phyloP scores from a whole-genome alignment of 441 rosid genomes.

The Sinapis alba region DNA sequence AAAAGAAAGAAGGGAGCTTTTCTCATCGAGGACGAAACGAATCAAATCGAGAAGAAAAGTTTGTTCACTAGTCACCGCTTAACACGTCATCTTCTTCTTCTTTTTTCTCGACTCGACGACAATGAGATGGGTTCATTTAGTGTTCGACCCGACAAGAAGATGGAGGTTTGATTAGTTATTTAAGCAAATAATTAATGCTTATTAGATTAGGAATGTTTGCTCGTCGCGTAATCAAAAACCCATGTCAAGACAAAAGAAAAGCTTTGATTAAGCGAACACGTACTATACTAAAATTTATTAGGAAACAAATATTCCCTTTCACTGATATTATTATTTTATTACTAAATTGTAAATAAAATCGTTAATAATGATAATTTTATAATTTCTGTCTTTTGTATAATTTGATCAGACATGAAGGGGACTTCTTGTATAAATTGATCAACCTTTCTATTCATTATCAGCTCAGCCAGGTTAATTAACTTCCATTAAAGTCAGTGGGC shows the following conservation, averaged over 20 bases:
- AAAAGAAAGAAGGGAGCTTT: neutral
- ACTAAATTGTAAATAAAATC: no score
- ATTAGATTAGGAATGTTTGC: slow-evolving; percentile 32
- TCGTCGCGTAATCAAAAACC: neutral
- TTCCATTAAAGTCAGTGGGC: no score
- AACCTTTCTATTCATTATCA: no score
- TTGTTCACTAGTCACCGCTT: slow-evolving; percentile 27
- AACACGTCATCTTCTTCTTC: slow-evolving; percentile 26
- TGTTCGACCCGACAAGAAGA: slow-evolving; percentile 20
- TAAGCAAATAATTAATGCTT: slow-evolving; percentile 11
- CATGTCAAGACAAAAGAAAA: slow-evolving; percentile 26
- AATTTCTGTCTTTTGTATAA: no score
- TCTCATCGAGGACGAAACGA: slow-evolving; percentile 38
- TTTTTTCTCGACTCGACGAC: slow-evolving; percentile 9
- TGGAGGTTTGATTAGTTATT: slow-evolving; percentile 1
- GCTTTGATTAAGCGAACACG: neutral
- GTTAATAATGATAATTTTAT: no score
- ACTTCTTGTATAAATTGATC: no score
- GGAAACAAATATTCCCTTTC: no score
- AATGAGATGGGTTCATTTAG: slow-evolving; percentile 9
- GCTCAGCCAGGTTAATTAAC: no score
- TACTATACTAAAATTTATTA: no score
- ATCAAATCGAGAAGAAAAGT: slow-evolving; percentile 35
- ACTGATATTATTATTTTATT: no score
- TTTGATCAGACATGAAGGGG: no score